Evolutionary conservation across 2,329 filamentous ascomycete genomes (phyloP), one percentile per base, ranked within the genome.

Genomic region (Westerdykella ornata): DNA sequence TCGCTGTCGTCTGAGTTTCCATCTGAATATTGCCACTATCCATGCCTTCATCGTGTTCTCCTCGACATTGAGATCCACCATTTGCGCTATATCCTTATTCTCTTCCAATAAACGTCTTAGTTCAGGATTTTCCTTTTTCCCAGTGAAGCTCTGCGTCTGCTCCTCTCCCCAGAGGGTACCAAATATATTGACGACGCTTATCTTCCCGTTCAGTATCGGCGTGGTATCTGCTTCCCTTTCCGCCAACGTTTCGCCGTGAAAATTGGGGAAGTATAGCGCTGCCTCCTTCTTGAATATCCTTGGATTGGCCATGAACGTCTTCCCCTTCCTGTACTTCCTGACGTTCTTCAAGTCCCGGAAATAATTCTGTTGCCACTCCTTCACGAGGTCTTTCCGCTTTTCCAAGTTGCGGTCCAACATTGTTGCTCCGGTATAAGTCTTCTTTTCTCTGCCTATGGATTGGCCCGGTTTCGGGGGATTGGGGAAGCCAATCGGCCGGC

Each of bases 291-390:
- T 84, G 75, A 97, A 97, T 37, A 90, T 76, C n/a, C 84, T 76
- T 3, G 85, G 80, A 29, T 90, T 90, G 15, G 88, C 82, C 38
- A 90, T 72, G 69, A 96, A 98, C 17, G 88, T 88, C 68, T 98
- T 98, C 58, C 92, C 92, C 56, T 88, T 80, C 68, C 75, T 69
- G 51, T 92, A 82, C 51, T 68, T 65, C 17, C 82, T 74, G 66
- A 96, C 78, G 68, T 94, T 92, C 45, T 79, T 80, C 85, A 88
- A 96, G 74, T 98, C 90, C 65, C 88, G 85, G 71, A 95, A 98
- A 68, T 98, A 98, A 2, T 90, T 89, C 44, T 86, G 85, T 15
- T 82, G 73, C 59, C 94, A 82, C 63, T 88, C 81, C 52, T 78
- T 76, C 34, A 85, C 85, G 40, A 97, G 72, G 61, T 87, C 75